These are phyloP conservation scores for Puccinia triticina DNA, from an alignment of 1,284 basidiomycete species.

Conservation along the genomic window DNA sequence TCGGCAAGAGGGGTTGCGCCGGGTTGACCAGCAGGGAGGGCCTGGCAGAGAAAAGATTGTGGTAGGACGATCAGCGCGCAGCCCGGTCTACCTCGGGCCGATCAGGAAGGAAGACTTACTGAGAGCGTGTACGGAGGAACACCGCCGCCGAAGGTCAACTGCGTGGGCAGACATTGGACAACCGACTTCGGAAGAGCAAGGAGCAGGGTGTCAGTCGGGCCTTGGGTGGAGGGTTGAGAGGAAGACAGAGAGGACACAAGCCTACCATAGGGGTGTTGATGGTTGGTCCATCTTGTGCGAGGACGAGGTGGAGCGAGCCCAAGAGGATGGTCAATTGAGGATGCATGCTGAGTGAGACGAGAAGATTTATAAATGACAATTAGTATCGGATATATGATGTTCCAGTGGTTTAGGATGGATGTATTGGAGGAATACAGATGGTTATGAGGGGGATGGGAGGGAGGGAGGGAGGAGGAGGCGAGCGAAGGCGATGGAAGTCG, in stretches of 20 bases:
- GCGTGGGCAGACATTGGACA: constrained; percentile 52
- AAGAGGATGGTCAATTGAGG: background rate
- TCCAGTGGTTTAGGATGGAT: no score
- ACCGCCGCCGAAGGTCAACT: constrained; percentile 50
- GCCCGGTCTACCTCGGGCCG: no score
- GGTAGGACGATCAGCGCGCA: background rate
- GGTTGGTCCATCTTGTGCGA: constrained; percentile 45
- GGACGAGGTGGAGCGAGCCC: constrained; percentile 18
- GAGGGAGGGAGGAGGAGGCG: no score
- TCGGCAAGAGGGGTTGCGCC: constrained; percentile 55
- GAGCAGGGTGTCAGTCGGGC: constrained; percentile 16
- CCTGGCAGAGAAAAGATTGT: background rate
- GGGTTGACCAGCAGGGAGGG: constrained; percentile 53
- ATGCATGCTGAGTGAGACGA: background rate
- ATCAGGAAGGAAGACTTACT: constrained; percentile 39
- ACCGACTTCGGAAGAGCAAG: constrained; percentile 44
- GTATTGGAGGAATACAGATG: no score
- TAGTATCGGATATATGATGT: no score
- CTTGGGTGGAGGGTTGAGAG: constrained; percentile 4
- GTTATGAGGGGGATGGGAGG: no score
- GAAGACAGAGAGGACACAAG: constrained; percentile 11
- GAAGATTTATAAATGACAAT: no score
- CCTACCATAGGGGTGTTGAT: constrained; percentile 50
- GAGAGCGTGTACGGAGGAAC: constrained; percentile 53
- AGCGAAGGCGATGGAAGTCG: no score